Conservation (phyloP, 2,329 filamentous ascomycete species). For the Fusarium zealandicum region DNA sequence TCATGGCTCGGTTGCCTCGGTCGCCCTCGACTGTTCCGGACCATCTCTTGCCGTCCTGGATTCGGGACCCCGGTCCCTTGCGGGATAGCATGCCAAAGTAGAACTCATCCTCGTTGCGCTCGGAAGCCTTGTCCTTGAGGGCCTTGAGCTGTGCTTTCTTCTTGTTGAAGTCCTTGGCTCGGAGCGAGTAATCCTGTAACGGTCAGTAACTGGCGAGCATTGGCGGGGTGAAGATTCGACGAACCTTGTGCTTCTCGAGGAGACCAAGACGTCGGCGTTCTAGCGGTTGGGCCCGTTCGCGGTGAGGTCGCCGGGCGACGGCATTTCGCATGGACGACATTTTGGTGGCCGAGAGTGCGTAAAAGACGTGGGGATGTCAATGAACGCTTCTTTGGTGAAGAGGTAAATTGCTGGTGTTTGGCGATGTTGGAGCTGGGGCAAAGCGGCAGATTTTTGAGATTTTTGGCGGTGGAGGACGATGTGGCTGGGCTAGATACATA, state of each 20-base stretch:
- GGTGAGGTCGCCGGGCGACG: constrained; percentile 83
- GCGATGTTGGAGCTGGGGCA: constrained; percentile 4
- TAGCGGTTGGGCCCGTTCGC: constrained; percentile 85
- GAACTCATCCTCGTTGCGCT: constrained; percentile 77
- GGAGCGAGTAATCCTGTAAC: constrained; percentile 66
- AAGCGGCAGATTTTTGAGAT: constrained; percentile 48
- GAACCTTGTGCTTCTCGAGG: constrained; percentile 92
- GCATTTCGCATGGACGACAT: constrained; percentile 69
- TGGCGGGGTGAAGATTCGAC: constrained; percentile 18
- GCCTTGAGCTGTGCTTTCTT: constrained; percentile 68
- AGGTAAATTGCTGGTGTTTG: constrained; percentile 7
- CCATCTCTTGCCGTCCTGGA: constrained; percentile 60
- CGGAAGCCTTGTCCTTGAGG: constrained; percentile 67
- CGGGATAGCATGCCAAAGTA: constrained; percentile 74
- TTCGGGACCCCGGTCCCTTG: constrained; percentile 59
- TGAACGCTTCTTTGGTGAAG: constrained; percentile 8
- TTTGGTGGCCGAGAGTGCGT: constrained; percentile 1
- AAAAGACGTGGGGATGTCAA: neutral
- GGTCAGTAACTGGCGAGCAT: constrained; percentile 15
- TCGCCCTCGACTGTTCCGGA: constrained; percentile 64
- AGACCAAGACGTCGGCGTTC: constrained; percentile 88
- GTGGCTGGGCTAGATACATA: constrained; percentile 27
- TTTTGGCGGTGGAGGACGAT: constrained; percentile 48
- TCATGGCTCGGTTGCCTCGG: constrained; percentile 63
- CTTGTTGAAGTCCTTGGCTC: constrained; percentile 70